Conservation (phyloP, 345 rosid species). For the Brassica nigra region DNA sequence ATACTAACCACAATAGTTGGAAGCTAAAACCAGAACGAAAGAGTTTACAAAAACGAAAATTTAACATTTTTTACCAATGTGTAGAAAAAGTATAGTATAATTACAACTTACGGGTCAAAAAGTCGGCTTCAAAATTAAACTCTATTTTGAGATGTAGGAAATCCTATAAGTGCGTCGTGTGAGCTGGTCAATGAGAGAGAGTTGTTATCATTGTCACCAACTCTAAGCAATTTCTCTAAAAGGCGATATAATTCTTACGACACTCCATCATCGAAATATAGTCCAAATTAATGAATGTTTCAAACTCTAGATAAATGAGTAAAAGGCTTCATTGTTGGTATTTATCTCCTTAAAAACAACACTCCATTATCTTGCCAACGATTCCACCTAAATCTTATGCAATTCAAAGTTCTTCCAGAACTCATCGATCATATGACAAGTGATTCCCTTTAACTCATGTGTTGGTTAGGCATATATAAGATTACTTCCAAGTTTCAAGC, state of each 20-base stretch:
- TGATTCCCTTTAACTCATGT: neutral
- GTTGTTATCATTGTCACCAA: neutral
- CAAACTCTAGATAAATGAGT: neutral
- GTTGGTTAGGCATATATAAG: neutral
- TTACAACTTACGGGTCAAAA: neutral
- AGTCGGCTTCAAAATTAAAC: neutral
- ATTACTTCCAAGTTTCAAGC: neutral
- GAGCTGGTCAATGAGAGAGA: neutral
- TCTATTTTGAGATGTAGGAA: neutral
- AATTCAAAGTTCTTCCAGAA: neutral
- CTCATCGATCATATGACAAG: neutral
- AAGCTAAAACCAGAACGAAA: neutral
- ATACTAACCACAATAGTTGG: neutral
- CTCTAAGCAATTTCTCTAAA: neutral
- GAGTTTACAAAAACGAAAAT: neutral
- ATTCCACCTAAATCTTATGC: neutral
- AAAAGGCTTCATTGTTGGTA: neutral
- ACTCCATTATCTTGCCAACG: neutral
- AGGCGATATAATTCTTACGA: neutral
- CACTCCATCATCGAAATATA: neutral
- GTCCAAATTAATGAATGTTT: neutral
- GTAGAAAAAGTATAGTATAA: neutral
- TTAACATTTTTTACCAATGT: neutral
- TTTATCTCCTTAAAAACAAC: neutral
- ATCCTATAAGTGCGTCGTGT: neutral